phyloP scores from a whole-genome alignment of 768 basidiomycete genomes.

The Russula compacta region DNA sequence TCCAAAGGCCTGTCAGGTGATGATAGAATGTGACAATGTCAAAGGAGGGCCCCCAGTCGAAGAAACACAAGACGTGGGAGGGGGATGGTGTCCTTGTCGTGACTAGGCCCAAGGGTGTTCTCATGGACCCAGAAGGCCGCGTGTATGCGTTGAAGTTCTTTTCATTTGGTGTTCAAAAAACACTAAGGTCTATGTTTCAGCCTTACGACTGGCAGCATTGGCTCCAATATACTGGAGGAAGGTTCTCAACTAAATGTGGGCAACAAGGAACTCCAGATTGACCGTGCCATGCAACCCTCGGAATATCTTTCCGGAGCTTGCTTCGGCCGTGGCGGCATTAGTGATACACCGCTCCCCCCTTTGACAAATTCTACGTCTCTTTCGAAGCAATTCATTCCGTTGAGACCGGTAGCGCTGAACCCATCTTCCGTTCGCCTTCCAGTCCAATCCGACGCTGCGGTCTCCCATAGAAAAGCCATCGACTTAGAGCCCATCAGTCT shows the following conservation, averaged over 20 bases:
- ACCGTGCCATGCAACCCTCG: slow-evolving; percentile 41
- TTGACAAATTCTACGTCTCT: slow-evolving; percentile 24
- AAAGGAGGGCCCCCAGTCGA: slow-evolving; percentile 61
- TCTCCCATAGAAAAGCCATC: slow-evolving; percentile 25
- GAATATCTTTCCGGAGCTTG: slow-evolving; percentile 60
- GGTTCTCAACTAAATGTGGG: slow-evolving; percentile 35
- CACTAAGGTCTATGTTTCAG: slow-evolving; percentile 26
- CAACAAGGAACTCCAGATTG: slow-evolving; percentile 58
- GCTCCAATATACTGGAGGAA: slow-evolving; percentile 28
- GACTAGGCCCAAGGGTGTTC: slow-evolving; percentile 32
- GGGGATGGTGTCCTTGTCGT: slow-evolving; percentile 65
- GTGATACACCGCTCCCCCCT: slow-evolving; percentile 19
- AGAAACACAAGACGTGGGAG: slow-evolving; percentile 90
- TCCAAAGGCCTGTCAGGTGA: neutral
- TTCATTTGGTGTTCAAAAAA: neutral
- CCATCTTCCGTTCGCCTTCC: slow-evolving; percentile 22
- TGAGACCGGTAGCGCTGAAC: slow-evolving; percentile 26
- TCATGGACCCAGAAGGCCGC: slow-evolving; percentile 59
- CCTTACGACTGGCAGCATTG: slow-evolving; percentile 42
- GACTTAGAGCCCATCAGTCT: slow-evolving; percentile 34
- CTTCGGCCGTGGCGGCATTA: slow-evolving; percentile 37
- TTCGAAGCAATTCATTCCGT: slow-evolving; percentile 27
- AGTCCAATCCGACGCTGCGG: slow-evolving; percentile 20
- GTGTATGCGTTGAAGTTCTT: slow-evolving; percentile 34
- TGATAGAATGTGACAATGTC: neutral